phyloP scores from a whole-genome alignment of 768 basidiomycete species.

The Sarcodon aspratus region DNA sequence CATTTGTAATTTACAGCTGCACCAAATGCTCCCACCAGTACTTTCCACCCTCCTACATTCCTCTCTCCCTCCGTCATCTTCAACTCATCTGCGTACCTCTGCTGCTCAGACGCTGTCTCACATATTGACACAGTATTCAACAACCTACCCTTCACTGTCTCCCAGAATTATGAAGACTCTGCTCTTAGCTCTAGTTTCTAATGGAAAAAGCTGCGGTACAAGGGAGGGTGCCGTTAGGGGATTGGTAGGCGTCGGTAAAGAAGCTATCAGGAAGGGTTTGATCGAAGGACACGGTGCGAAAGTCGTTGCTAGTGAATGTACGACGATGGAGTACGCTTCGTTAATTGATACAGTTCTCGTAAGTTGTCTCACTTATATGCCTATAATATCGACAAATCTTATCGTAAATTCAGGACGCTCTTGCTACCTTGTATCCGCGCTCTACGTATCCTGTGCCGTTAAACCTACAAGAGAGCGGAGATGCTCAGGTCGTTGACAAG shows the following conservation, averaged over 20 bases:
- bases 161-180: conserved; percentile 92
- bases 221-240: conserved; percentile 88
- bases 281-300: conserved; percentile 73
- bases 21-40: conserved; percentile 90
- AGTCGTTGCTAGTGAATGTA: conserved; percentile 59
- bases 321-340: conserved; percentile 27
- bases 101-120: conserved; percentile 81
- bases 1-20: conserved; percentile 46
- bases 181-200: conserved; percentile 68
- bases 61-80: conserved; percentile 60
- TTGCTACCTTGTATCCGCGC: conserved; percentile 44
- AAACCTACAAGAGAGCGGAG: conserved; percentile 34
- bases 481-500: conserved; percentile 32
- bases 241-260: conserved; percentile 74
- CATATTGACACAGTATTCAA: conserved; percentile 69
- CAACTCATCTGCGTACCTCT: conserved; percentile 63
- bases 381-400: not conserved
- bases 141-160: conserved; percentile 81
- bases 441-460: conserved; percentile 51
- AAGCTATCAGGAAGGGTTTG: conserved; percentile 73
- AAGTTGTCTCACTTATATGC: conserved; percentile 6
- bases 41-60: conserved; percentile 88
- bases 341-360: conserved; percentile 59
- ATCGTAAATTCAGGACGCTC: conserved; percentile 36
- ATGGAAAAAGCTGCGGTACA: conserved; percentile 66